Base-by-base conservation (phyloP, 371 early-diverging fungal genomes). In the Syncephalastrum racemosum region DNA sequence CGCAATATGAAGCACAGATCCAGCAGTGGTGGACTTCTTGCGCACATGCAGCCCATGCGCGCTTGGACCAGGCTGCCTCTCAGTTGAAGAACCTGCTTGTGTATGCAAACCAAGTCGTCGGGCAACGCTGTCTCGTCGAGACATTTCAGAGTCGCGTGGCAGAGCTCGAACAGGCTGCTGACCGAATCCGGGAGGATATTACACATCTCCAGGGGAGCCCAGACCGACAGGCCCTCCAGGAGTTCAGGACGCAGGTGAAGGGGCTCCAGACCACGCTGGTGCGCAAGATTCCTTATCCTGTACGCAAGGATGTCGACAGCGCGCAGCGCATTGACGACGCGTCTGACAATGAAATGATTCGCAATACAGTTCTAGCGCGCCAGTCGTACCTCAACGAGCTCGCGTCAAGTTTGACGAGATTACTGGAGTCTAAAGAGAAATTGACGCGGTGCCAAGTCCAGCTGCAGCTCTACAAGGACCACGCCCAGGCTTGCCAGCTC, bases 361-460 rank as follows among this genome's bases (percentile, higher is more conserved):
- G 67, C 22, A 74, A 77, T 46, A 66, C 68, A 1, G 39, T 77
- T n/a, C 47, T 54, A 2, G 69, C 72, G 24, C 54, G 65, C 13
- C 41, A 62, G 0, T 46, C 41, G 12, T 53, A 68, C 24, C 15
- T 77, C 14, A 56, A 61, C 15, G 70, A 74, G 41, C 47, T 74
- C 13, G 62, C 66, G 0, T 54, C 62, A 15, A 71, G 62, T 39
- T 50, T 77, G 15, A 57, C 65, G 16, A 31, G 50, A 4, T 48
- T 68, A 7, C 42, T 71, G 22, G 69, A 73, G 16, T 71, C 72
- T 6, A 70, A 67, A 20, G 72, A 69, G 45, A 50, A 61, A 2
- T 58, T 74, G 23, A 66, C 77, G 7, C 66, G 74, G n/a, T 64
- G 64, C 22, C 67, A 67, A 36, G 64, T 71, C 18, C 58, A 64